Evolutionary conservation across 2,329 filamentous ascomycete genomes (phyloP), one percentile per base, ranked within the genome.

Genomic region (Exophiala oligosperma): DNA sequence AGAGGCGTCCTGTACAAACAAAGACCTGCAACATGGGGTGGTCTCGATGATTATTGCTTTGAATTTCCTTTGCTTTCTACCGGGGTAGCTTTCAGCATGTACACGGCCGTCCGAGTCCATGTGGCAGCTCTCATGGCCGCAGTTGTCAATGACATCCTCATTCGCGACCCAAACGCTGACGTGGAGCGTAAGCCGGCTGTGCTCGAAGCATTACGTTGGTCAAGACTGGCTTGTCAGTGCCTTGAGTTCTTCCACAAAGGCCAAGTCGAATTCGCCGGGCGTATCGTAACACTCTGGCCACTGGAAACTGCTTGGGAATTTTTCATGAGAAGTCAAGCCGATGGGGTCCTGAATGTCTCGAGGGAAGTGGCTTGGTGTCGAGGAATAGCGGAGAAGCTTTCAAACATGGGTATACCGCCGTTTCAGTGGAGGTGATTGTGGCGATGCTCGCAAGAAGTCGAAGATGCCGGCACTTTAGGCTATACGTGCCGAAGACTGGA

Each of bases 91-190:
- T 64, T 59, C 38, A 41, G 55, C 24, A 60, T 60, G 56, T 64
- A 64, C 43, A 55, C 61, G 17, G 61, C 59, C 21, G 53, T 61
- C 2, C 57, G 59, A n/a, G 49, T 64, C 37, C 56, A 61, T 14
- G 50, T 62, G 11, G 59, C 61, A n/a, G 44, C 21, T 17, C 40
- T 61, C 14, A 51, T 62, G 4, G 51, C 59, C 44, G 24, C 29
- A 32, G 21, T 57, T 50, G 54, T 59, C 14, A 41, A 57, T 4
- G 49, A 56, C 14, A 56, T 64, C 24, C 21, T 48, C 14, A 54
- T 41, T 11, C 58, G 40, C 14, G 53, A 40, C 4, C 40, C 50
- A 17, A 32, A 44, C 3, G 50, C 54, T n/a, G 52, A 55, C 26
- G 52, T 58, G 28, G 17, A 57, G 43, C 40, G 50, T 24, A 48